phyloP scores from a whole-genome alignment of 352 stramenopile genomes.

The Phytophthora tentaculata region DNA sequence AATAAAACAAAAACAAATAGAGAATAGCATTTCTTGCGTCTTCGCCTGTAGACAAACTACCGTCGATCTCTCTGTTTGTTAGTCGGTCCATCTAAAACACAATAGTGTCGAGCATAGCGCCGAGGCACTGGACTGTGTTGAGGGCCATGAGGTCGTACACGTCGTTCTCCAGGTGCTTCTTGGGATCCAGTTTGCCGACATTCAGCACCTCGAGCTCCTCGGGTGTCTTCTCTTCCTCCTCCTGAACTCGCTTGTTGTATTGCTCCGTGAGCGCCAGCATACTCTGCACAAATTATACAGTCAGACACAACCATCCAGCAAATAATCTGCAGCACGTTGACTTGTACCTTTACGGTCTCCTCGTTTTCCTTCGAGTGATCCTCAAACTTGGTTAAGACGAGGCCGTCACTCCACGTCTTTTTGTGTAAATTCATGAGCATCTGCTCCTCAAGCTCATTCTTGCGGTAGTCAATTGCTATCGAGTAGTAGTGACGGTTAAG shows the following conservation, averaged over 20 bases:
- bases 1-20: constrained; percentile 21
- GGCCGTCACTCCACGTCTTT: constrained; percentile 96
- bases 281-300: constrained; percentile 82
- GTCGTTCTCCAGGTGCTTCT: constrained; percentile 94
- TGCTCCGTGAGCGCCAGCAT: constrained; percentile 97
- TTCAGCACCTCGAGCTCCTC: constrained; percentile 98
- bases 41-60: constrained; percentile 18
- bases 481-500: constrained; percentile 99
- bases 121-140: constrained; percentile 99
- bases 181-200: constrained; percentile 97
- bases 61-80: constrained; percentile 13
- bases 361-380: constrained; percentile 94
- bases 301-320: constrained; percentile 6
- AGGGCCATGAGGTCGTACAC: constrained; percentile 98
- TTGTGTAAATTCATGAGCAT: constrained; percentile 99
- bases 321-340: not conserved
- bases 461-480: constrained; percentile 97
- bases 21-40: constrained; percentile 29
- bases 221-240: constrained; percentile 97
- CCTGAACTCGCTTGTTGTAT: constrained; percentile 96
- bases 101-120: constrained; percentile 98
- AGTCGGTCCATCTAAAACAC: constrained; percentile 91
- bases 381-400: constrained; percentile 96
- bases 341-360: constrained; percentile 87
- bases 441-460: constrained; percentile 99